phyloP scores from a whole-genome alignment of 805 yeast genomes.

The Middelhovenomyces tepae region DNA sequence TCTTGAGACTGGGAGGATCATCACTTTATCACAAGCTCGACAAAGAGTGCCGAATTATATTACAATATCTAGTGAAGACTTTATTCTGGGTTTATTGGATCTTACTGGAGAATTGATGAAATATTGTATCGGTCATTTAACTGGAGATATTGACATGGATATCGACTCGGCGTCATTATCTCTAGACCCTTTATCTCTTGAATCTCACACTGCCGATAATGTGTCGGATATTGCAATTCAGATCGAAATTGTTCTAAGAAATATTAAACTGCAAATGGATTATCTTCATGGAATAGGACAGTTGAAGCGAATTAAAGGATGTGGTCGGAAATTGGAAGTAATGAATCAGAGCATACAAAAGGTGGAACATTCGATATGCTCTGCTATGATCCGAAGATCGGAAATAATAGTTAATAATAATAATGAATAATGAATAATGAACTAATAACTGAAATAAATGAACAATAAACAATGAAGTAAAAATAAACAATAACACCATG shows the following conservation, averaged over 20 bases:
- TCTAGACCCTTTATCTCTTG: no score
- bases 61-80: constrained; percentile 25
- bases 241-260: constrained; percentile 11
- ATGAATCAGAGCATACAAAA: constrained; percentile 15
- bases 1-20: constrained; percentile 12
- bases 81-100: constrained; percentile 34
- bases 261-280: constrained; percentile 10
- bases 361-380: constrained; percentile 18
- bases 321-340: constrained; percentile 12
- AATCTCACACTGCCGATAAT: no score
- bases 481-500: no score
- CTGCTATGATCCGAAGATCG: constrained; percentile 2
- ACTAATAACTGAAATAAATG: not conserved
- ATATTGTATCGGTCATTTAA: constrained; percentile 27
- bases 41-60: constrained; percentile 3
- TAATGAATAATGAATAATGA: not conserved
- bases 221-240: constrained; percentile 11
- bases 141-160: not conserved
- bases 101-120: constrained; percentile 37
- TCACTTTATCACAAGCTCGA: constrained; percentile 10
- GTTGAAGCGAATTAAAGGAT: constrained; percentile 9
- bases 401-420: constrained; percentile 1
- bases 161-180: constrained; percentile 2
- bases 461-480: constrained; percentile 1
- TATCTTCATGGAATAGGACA: constrained; percentile 2